Conservation (phyloP, 2,329 filamentous ascomycete species). For the Cladosporium sp. region DNA sequence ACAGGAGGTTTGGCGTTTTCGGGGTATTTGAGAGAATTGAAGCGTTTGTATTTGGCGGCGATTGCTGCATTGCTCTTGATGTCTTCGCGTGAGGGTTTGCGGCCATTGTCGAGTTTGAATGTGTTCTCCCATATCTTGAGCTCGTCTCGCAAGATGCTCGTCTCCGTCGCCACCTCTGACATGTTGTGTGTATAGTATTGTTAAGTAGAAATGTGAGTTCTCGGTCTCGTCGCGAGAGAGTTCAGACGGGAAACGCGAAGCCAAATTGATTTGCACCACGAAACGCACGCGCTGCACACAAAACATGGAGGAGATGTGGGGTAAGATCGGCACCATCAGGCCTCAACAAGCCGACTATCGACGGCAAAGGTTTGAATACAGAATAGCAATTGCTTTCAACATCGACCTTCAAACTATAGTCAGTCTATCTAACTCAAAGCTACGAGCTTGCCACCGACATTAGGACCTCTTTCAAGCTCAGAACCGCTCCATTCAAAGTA, state of each 20-base stretch:
- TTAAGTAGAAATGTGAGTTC: neutral
- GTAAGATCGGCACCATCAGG: neutral
- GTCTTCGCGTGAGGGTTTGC: slow-evolving; percentile 71
- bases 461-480: neutral
- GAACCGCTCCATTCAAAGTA: neutral
- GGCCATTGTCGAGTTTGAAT: slow-evolving; percentile 66
- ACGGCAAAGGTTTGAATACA: neutral
- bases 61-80: slow-evolving; percentile 74
- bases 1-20: slow-evolving; percentile 35
- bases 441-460: neutral
- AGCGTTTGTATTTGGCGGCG: slow-evolving; percentile 75
- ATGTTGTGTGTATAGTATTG: neutral
- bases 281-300: neutral
- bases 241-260: slow-evolving; percentile 5
- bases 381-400: too few relatives aligned
- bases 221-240: neutral
- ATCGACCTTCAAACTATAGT: too few relatives aligned
- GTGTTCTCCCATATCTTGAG: slow-evolving; percentile 74
- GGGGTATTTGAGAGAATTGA: slow-evolving; percentile 57
- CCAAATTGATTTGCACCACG: slow-evolving; percentile 5
- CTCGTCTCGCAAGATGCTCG: slow-evolving; percentile 58
- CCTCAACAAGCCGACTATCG: neutral
- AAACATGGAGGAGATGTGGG: neutral
- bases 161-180: slow-evolving; percentile 3
- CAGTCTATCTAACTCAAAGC: neutral